phyloP scores from a whole-genome alignment of 2,329 filamentous ascomycete genomes.

The Elsinoe ampelina region DNA sequence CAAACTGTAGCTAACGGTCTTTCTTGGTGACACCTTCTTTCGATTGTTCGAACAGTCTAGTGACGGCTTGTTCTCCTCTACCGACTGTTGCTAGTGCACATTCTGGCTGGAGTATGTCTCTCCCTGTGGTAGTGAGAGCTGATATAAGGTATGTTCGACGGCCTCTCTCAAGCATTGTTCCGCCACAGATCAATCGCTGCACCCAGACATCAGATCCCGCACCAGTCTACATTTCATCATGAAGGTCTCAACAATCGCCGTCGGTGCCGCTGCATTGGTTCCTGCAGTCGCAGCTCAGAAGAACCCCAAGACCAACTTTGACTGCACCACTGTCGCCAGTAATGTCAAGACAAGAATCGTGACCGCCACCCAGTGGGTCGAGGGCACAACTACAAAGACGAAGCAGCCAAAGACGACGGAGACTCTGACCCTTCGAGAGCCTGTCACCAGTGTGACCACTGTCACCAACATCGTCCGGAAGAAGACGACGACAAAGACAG shows the following conservation, averaged over 20 bases:
- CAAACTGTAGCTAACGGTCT: slow-evolving; percentile 3
- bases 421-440: background rate
- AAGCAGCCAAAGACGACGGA: background rate
- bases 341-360: background rate
- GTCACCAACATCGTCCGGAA: background rate
- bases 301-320: background rate
- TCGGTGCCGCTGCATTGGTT: background rate
- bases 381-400: background rate
- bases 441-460: background rate
- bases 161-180: background rate
- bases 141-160: background rate
- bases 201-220: background rate
- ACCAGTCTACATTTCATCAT: background rate
- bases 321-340: background rate
- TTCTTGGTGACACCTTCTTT: background rate
- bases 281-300: background rate
- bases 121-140: background rate
- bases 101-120: background rate
- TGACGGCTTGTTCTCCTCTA: too few relatives aligned
- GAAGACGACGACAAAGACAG: background rate
- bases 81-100: background rate
- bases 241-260: slow-evolving; percentile 10
- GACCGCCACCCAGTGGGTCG: background rate
- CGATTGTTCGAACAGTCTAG: background rate
- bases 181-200: background rate